Percentiles rank a stretch among this genome's conserved stretches.
These are phyloP conservation scores for Sordariomycetes sp. DNA, from an alignment of 2,329 filamentous ascomycete genomes.

Conservation along the genomic window DNA sequence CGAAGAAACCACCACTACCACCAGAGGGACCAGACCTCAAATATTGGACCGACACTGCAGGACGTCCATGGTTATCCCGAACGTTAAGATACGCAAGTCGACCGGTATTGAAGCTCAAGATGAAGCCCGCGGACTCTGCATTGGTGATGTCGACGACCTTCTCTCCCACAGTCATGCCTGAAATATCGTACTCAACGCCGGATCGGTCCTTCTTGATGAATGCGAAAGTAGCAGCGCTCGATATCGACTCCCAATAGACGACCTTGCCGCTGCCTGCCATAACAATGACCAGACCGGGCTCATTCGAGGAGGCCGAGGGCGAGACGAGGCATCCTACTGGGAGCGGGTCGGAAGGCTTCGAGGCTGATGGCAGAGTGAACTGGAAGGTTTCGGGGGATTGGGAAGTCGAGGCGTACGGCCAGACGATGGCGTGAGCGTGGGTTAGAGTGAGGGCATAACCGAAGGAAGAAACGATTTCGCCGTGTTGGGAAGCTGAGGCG, in stretches of 20 bases:
- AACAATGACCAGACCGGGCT: constrained; percentile 79
- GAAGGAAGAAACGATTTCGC: constrained; percentile 53
- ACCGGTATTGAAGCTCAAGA: constrained; percentile 77
- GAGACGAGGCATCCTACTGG: constrained; percentile 79
- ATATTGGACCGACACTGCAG: constrained; percentile 69
- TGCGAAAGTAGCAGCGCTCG: constrained; percentile 75
- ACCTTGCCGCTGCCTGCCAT: constrained; percentile 78
- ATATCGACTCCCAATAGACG: constrained; percentile 92
- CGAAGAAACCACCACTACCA: constrained; percentile 66
- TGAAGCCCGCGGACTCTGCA: constrained; percentile 77
- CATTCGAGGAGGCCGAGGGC: constrained; percentile 65
- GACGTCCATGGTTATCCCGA: constrained; percentile 78
- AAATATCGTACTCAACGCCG: constrained; percentile 66
- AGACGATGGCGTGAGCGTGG: constrained; percentile 74
- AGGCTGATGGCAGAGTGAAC: constrained; percentile 68
- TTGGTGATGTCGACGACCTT: constrained; percentile 68
- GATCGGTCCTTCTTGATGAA: constrained; percentile 75
- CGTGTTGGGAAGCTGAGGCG: constrained; percentile 50
- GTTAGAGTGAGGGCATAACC: constrained; percentile 77
- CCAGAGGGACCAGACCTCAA: constrained; percentile 52
- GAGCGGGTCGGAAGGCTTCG: constrained; percentile 59
- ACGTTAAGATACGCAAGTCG: constrained; percentile 80
- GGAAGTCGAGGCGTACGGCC: constrained; percentile 71
- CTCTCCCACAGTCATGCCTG: constrained; percentile 71
- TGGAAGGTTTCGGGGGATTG: constrained; percentile 68